These are phyloP conservation scores for carrot (Daucus carota) DNA, from an alignment of 129 eudicot species.

Conservation along the genomic window DH1_v3.0 NC_030382.2:42182001-42182500, in stretches of 20 bases:
- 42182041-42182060: not conserved
- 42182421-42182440: slow-evolving; percentile 58
- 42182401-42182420: slow-evolving; percentile 56
- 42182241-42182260: slow-evolving; percentile 34
- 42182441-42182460: slow-evolving; percentile 67
- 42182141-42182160: not conserved
- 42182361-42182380: slow-evolving; percentile 68
- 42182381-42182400: slow-evolving; percentile 63
- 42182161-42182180: not conserved
- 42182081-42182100: not conserved
- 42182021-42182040: not conserved
- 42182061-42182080: not conserved
- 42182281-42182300: slow-evolving; percentile 41
- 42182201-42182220: slow-evolving; percentile 30
- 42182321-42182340: slow-evolving; percentile 78
- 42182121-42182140: not conserved
- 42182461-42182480: slow-evolving; percentile 58
- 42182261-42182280: slow-evolving; percentile 62
- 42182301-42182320: slow-evolving; percentile 61
- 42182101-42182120: not conserved
- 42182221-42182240: slow-evolving; percentile 34
- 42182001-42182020: not conserved
- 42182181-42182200: slow-evolving; percentile 8
- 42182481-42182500: slow-evolving; percentile 96
- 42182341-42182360: slow-evolving; percentile 74